Conservation (phyloP, 352 stramenopile genomes). For the Phytophthora quininea region DNA sequence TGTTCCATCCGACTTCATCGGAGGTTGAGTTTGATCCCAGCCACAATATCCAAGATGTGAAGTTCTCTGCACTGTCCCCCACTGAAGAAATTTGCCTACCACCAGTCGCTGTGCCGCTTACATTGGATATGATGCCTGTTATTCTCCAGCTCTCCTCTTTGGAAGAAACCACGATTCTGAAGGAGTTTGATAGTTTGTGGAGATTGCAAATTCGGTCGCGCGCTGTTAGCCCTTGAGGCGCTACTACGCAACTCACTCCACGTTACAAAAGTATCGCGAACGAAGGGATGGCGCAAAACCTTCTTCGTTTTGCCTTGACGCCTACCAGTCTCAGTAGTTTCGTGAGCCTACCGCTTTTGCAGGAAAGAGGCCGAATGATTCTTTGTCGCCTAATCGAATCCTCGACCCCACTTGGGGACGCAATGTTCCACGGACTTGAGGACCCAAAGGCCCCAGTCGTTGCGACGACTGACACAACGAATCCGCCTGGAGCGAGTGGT, state of each 20-base stretch:
- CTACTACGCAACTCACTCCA: constrained; percentile 67
- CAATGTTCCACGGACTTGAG: constrained; percentile 77
- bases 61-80: constrained; percentile 63
- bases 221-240: constrained; percentile 77
- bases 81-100: constrained; percentile 82
- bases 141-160: constrained; percentile 84
- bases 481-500: constrained; percentile 2
- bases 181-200: constrained; percentile 81
- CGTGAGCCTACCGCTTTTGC: constrained; percentile 73
- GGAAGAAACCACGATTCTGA: constrained; percentile 68
- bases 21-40: constrained; percentile 71
- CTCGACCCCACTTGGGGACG: constrained; percentile 72
- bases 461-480: constrained; percentile 18
- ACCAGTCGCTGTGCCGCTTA: constrained; percentile 52
- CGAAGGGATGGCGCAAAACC: constrained; percentile 47
- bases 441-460: constrained; percentile 57
- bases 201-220: constrained; percentile 86
- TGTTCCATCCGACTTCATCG: constrained; percentile 69
- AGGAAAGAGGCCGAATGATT: constrained; percentile 87
- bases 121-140: constrained; percentile 81
- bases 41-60: constrained; percentile 87
- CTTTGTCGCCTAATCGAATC: constrained; percentile 85
- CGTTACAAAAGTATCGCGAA: constrained; percentile 45
- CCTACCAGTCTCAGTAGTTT: constrained; percentile 75
- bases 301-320: constrained; percentile 67